These are phyloP conservation scores for Athelia sp. DNA, from an alignment of 1,284 basidiomycete genomes.

Conservation along the genomic window DNA sequence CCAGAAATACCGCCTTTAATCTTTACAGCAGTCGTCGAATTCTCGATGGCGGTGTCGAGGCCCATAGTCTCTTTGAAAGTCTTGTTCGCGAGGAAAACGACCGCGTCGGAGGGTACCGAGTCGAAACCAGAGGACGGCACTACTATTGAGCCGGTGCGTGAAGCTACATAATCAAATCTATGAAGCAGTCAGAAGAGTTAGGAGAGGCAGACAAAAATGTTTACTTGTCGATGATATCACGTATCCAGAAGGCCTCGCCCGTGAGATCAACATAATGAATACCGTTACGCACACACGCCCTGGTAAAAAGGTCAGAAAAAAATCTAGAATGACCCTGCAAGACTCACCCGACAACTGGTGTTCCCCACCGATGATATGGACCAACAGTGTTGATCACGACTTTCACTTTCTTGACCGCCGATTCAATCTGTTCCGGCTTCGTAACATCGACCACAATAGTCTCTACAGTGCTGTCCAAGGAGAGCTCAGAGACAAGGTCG, in stretches of 20 bases:
- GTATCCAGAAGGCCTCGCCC: constrained; percentile 48
- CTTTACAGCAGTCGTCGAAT: constrained; percentile 43
- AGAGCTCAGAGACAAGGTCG: constrained; percentile 35
- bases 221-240: constrained; percentile 41
- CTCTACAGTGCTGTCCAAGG: constrained; percentile 21
- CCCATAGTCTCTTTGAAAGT: constrained; percentile 29
- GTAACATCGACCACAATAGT: constrained; percentile 28
- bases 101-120: constrained; percentile 65
- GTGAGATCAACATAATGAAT: constrained; percentile 56
- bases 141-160: constrained; percentile 62
- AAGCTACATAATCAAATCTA: constrained; percentile 62
- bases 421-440: constrained; percentile 22
- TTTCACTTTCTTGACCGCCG: constrained; percentile 24
- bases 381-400: constrained; percentile 36
- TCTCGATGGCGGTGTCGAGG: constrained; percentile 14
- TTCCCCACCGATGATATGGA: constrained; percentile 30
- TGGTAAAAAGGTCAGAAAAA: neutral
- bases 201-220: constrained; percentile 8
- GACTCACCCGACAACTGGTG: constrained; percentile 24
- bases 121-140: constrained; percentile 71
- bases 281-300: constrained; percentile 21
- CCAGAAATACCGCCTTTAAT: constrained; percentile 58
- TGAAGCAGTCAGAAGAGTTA: neutral
- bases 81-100: constrained; percentile 48
- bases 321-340: neutral